Conservation (phyloP, 805 yeast species). For the Cyberlindnera misumaiensis region DNA sequence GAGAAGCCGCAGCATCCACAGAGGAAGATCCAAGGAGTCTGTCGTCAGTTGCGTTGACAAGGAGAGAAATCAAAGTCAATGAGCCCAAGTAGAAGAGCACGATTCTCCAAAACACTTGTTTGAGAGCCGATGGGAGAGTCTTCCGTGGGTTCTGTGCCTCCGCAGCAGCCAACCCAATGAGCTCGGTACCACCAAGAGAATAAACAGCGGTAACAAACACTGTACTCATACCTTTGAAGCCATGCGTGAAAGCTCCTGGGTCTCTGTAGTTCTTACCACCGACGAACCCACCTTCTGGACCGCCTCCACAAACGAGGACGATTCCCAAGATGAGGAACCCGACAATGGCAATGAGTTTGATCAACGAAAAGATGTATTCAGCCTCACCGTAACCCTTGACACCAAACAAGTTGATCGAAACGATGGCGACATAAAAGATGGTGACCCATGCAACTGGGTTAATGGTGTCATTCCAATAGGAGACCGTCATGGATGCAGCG, state of each 20-base stretch:
- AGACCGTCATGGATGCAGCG: conserved; percentile 48
- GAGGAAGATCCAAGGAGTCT: conserved; percentile 27
- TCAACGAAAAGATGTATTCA: conserved; percentile 41
- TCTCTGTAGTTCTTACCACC: conserved; percentile 40
- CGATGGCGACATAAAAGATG: conserved; percentile 41
- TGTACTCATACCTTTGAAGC: conserved; percentile 47
- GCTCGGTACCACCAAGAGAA: conserved; percentile 48
- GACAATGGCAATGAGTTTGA: conserved; percentile 42
- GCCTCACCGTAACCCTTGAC: conserved; percentile 51
- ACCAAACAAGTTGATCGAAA: conserved; percentile 45
- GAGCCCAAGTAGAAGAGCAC: conserved; percentile 39
- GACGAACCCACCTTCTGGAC: conserved; percentile 37
- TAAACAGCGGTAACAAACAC: conserved; percentile 51
- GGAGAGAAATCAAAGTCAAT: conserved; percentile 37
- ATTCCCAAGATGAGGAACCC: conserved; percentile 51
- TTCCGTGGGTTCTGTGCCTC: conserved; percentile 42
- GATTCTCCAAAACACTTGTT: conserved; percentile 52
- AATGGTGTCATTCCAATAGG: conserved; percentile 40
- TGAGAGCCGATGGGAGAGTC: conserved; percentile 44
- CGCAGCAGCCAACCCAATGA: conserved; percentile 45
- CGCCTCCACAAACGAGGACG: conserved; percentile 42
- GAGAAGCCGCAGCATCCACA: conserved; percentile 33
- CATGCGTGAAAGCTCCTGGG: conserved; percentile 61
- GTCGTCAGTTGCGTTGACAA: conserved; percentile 39
- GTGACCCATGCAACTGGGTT: conserved; percentile 46